phyloP scores from a whole-genome alignment of 148 eudicot species.

The Arctostaphylos glauca region DNA sequence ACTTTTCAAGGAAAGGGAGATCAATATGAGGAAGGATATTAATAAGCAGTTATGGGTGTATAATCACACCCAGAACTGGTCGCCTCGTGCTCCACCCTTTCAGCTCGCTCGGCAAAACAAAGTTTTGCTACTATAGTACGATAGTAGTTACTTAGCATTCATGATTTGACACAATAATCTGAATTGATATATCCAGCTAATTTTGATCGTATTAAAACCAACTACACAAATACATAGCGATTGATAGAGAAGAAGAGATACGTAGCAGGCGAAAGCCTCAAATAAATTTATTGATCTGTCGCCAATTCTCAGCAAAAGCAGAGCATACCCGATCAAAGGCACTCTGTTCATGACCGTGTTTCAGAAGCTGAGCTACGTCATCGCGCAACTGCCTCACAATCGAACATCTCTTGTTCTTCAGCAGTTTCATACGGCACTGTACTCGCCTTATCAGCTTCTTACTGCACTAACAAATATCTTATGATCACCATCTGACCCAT shows the following conservation, averaged over 20 bases:
- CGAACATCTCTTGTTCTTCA: constrained; percentile 57
- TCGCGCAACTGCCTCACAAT: constrained; percentile 45
- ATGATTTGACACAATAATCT: not conserved
- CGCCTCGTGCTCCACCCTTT: too few relatives aligned
- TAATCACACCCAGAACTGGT: too few relatives aligned
- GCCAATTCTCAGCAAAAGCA: not conserved
- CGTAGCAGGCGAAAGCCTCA: not conserved
- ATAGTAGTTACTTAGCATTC: not conserved
- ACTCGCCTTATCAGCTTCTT: constrained; percentile 63
- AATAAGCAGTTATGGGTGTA: too few relatives aligned
- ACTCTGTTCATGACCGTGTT: constrained; percentile 42
- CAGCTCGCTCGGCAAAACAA: too few relatives aligned
- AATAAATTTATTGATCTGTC: not conserved
- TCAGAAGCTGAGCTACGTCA: constrained; percentile 67
- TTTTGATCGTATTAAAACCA: not conserved
- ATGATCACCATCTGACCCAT: not conserved
- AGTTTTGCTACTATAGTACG: not conserved
- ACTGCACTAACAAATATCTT: constrained; percentile 31
- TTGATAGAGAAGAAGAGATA: not conserved
- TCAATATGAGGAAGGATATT: not conserved
- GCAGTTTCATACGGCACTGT: constrained; percentile 65
- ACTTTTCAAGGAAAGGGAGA: not conserved
- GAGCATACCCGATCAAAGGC: constrained; percentile 60
- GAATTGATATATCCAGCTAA: not conserved
- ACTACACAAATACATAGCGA: too few relatives aligned